Base-by-base conservation (phyloP, 192 early-diverging fungal genomes). In the Entomortierella chlamydospora region DNA sequence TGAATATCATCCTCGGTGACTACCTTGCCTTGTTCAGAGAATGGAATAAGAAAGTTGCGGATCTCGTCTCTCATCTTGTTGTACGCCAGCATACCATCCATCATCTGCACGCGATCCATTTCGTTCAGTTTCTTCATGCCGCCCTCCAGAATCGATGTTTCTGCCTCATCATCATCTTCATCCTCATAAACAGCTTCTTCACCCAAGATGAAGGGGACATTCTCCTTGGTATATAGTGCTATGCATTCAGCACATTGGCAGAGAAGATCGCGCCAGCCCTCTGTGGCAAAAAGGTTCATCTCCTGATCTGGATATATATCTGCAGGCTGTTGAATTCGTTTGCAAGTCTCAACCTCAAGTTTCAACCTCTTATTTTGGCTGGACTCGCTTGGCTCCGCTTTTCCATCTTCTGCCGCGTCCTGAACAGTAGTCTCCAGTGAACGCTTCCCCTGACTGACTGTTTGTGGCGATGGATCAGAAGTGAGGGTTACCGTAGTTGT, bases 11-110 rank as follows among this genome's bases (percentile, higher is more conserved):
- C 76, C 60, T 85, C 83, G 0, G 91, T 94, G 5, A 96, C 93
- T 1, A 91, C 85, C 52, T 87, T 87, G 29, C 93, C 94, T n/a
- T 84, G 86, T n/a, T 83, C 87, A 13, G 89, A 90, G 81, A 96
- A 95, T 4, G 87, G 82, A 12, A 83, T 79, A 50, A 96, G 78
- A 63, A 89, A 96, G 13, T 82, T 82, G 30, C 90, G 92, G 39
- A 96, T 81, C 26, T 90, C 87, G 55, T 86, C 86, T 54, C 90
- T 82, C 83, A 96, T 78, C 57, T 73, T 79, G 69, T 86, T 89
- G 72, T 94, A 95, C 4, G 93, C 93, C n/a, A 85, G 61, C n/a
- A 91, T 86, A 26, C 93, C 91, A 50, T 96, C 91, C 67, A 95
- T 86, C 26, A 94, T 91, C 51, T 88, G 78, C 0, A 91, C 85